These are phyloP conservation scores for Blepharisma stoltei DNA, from an alignment of 73 alveolate species.

Conservation along the genomic window DNA sequence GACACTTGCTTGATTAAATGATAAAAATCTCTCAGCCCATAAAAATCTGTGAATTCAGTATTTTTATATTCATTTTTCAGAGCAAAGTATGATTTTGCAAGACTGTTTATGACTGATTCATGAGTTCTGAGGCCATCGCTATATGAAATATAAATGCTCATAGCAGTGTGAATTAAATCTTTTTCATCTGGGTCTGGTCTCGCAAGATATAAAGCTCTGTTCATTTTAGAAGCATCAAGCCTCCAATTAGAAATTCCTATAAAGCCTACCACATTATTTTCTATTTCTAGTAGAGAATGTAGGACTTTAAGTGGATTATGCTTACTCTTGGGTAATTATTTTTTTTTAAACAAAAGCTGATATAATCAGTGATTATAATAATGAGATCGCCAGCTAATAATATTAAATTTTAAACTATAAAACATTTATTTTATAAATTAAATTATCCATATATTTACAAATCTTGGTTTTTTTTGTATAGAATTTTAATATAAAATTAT, in stretches of 20 bases:
- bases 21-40: conserved; percentile 84
- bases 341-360: no score
- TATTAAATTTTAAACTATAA: no score
- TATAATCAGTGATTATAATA: no score
- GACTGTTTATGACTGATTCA: not conserved
- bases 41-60: conserved; percentile 40
- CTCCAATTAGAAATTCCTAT: conserved; percentile 77
- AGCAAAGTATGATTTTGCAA: not conserved
- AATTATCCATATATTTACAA: no score
- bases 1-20: conserved; percentile 36
- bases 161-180: conserved; percentile 25
- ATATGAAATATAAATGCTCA: not conserved
- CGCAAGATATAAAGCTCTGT: conserved; percentile 44
- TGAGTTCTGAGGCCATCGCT: not conserved
- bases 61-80: not conserved
- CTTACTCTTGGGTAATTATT: no score
- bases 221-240: conserved; percentile 71
- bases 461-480: no score
- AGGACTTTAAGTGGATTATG: conserved; percentile 78
- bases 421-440: no score
- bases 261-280: conserved; percentile 50
- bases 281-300: conserved; percentile 63
- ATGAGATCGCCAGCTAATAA: no score
- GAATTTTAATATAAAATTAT: no score
- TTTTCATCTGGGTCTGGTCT: conserved; percentile 30